Conservation (phyloP, 495 filamentous ascomycete species). For the Darksidea phi region DNA sequence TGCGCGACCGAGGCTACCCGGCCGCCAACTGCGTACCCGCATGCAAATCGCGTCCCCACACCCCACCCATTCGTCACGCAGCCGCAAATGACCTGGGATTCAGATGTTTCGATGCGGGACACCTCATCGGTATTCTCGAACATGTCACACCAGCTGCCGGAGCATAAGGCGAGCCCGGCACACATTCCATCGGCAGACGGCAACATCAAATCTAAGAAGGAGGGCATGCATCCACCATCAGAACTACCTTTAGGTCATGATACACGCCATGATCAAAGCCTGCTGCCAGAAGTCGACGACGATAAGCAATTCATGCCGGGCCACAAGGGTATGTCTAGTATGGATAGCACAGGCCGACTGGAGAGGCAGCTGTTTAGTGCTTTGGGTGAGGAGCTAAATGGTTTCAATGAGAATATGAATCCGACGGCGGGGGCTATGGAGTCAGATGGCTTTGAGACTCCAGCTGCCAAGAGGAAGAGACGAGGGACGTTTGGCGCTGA, state of each 20-base stretch:
- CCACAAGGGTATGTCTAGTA: not conserved
- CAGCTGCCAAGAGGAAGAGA: conserved; percentile 19
- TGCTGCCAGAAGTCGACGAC: not conserved
- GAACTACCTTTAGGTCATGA: not conserved
- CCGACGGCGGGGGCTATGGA: not conserved
- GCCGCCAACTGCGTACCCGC: not conserved
- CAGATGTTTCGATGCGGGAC: conserved; percentile 17
- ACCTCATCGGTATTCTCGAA: conserved; percentile 15
- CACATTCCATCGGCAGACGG: not conserved
- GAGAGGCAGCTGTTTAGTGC: conserved; percentile 22
- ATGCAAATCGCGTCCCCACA: conserved; percentile 21
- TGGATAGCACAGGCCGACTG: conserved; percentile 13
- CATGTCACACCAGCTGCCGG: not conserved
- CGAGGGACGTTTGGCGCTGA: conserved; percentile 11
- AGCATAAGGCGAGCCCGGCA: conserved; percentile 9
- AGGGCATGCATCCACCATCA: conserved; percentile 10
- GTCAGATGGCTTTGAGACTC: not conserved
- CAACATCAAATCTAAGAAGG: conserved; percentile 22
- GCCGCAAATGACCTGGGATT: not conserved
- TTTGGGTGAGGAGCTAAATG: conserved; percentile 19
- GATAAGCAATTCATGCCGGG: not conserved
- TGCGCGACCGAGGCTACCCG: conserved; percentile 12
- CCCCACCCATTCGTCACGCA: conserved; percentile 8
- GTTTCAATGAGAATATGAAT: not conserved
- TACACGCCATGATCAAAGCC: conserved; percentile 14